Conservation (phyloP, 1,284 basidiomycete genomes). For the Stygiomarasmius scandens region DNA sequence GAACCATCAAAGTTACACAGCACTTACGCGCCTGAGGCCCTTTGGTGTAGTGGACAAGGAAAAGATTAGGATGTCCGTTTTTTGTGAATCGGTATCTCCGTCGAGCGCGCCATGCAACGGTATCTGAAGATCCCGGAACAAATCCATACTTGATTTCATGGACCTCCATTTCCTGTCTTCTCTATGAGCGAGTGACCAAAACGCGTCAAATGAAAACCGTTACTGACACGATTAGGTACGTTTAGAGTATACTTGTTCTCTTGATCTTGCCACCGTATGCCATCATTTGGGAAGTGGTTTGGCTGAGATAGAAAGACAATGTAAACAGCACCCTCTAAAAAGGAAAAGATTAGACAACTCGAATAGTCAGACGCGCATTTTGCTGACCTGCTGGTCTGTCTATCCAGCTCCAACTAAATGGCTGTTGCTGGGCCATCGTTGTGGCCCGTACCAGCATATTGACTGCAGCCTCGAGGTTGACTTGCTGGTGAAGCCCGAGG, state of each 20-base stretch:
- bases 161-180: conserved; percentile 71
- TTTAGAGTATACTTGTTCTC: conserved; percentile 62
- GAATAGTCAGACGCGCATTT: conserved; percentile 2
- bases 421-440: conserved; percentile 53
- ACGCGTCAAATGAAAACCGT: conserved; percentile 1
- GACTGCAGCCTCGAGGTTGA: conserved; percentile 57
- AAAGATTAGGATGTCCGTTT: conserved; percentile 68
- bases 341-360: conserved; percentile 14
- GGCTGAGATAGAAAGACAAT: conserved; percentile 63
- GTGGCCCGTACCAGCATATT: conserved; percentile 62
- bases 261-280: conserved; percentile 69
- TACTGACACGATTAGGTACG: conserved; percentile 51
- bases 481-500: conserved; percentile 54
- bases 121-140: conserved; percentile 63
- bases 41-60: conserved; percentile 72
- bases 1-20: neutral
- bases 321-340: conserved; percentile 62
- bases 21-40: conserved; percentile 62
- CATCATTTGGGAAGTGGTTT: conserved; percentile 65
- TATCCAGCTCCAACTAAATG: conserved; percentile 71
- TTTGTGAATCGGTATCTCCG: conserved; percentile 70
- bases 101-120: conserved; percentile 62
- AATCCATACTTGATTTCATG: conserved; percentile 73
- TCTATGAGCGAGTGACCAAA: neutral
- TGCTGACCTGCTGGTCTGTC: conserved; percentile 67